Conservation (phyloP, 1,139 yeast genomes). For the Hemisphaericaspora lyxosophila region DNA sequence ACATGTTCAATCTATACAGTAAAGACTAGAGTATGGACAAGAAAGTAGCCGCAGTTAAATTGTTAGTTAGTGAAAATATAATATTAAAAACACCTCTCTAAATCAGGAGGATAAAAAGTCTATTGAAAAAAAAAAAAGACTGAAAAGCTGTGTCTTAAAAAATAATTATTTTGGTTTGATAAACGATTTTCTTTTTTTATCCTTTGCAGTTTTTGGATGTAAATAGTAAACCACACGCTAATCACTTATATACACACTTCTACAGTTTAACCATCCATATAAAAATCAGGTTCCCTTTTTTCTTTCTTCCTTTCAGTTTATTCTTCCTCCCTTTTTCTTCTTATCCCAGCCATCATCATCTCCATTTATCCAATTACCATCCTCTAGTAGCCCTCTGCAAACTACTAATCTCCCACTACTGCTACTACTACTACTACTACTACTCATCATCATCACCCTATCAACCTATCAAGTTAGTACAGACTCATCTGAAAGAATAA, state of each 20-base stretch:
- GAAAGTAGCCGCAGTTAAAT: no score
- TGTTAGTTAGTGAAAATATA: no score
- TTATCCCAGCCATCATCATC: background rate
- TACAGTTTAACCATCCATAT: slow-evolving; percentile 1
- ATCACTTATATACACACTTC: slow-evolving; percentile 1
- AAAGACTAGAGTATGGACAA: no score
- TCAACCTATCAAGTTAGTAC: no score
- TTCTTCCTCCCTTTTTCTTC: background rate
- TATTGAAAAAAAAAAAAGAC: slow-evolving; percentile 1
- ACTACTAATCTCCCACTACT: no score
- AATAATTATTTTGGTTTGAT: background rate
- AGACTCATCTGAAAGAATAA: no score
- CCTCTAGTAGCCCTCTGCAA: no score
- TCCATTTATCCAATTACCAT: no score
- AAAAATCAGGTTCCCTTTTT: background rate
- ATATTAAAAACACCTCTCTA: no score
- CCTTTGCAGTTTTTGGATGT: background rate
- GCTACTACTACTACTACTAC: no score
- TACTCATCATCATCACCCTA: no score
- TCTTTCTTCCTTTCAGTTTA: background rate
- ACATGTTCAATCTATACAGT: no score
- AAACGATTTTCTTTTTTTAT: slow-evolving; percentile 1
- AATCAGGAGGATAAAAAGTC: background rate
- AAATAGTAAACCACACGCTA: slow-evolving; percentile 3
- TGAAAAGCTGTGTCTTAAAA: slow-evolving; percentile 1